A percentile compares a stretch with the other conserved stretches of the same genome.
Evolutionary conservation across 208 protist species (phyloP).

Genomic region (Herpetomonas tarakana): DNA sequence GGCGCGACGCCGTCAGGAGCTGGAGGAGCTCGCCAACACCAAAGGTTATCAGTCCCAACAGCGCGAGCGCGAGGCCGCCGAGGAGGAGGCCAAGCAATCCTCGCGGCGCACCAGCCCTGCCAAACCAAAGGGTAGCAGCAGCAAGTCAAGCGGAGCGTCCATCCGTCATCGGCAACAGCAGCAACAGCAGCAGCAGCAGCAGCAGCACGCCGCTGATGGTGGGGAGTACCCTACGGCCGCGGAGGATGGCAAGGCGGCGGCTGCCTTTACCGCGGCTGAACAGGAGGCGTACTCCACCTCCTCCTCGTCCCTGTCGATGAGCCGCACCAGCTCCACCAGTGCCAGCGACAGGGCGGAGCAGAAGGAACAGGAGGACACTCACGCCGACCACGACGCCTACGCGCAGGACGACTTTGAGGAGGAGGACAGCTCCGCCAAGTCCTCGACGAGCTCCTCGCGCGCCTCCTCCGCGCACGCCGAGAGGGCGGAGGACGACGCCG

Average conservation of each 20-base stretch:
- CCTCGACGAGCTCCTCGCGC: background rate
- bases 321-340: conserved; percentile 16
- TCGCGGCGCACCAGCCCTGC: conserved; percentile 4
- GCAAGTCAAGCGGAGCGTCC: conserved; percentile 5
- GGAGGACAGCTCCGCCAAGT: conserved; percentile 6
- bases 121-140: conserved; percentile 3
- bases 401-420: conserved; percentile 40
- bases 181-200: conserved; percentile 9
- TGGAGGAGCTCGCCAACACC: conserved; percentile 40
- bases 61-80: conserved; percentile 19
- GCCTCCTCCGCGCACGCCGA: conserved; percentile 6
- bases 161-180: conserved; percentile 16
- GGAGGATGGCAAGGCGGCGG: conserved; percentile 4
- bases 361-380: conserved; percentile 1
- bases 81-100: conserved; percentile 9
- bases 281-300: conserved; percentile 18
- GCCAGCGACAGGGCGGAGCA: background rate
- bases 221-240: background rate
- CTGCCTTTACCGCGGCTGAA: conserved; percentile 7
- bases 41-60: conserved; percentile 39
- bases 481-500: conserved; percentile 1
- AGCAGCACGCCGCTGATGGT: conserved; percentile 6
- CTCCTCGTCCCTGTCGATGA: conserved; percentile 20
- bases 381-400: conserved; percentile 12
- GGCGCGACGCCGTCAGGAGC: conserved; percentile 51